Evolutionary conservation across 2,329 filamentous ascomycete species (phyloP).

Genomic region (Ophiostoma fasciatum): DNA sequence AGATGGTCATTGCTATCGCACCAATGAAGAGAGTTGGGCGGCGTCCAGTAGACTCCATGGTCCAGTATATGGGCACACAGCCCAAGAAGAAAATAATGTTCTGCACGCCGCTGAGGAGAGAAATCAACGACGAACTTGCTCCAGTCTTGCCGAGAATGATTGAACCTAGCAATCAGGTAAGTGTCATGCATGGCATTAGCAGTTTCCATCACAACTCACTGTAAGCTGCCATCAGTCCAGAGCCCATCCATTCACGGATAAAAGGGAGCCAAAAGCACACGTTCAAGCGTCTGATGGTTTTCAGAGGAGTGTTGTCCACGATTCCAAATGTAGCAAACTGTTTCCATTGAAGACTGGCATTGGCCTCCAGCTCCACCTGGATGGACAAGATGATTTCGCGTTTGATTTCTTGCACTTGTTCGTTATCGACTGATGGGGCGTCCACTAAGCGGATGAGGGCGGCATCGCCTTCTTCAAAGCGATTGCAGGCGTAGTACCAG

Average conservation of each 20-base stretch:
- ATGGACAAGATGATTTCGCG: slow-evolving; percentile 1
- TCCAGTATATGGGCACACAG: background rate
- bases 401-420: background rate
- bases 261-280: slow-evolving; percentile 1
- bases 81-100: background rate
- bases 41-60: background rate
- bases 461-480: slow-evolving; percentile 1
- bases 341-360: background rate
- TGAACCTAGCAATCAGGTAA: too few relatives aligned
- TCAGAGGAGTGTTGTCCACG: background rate
- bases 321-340: background rate
- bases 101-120: background rate
- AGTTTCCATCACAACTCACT: too few relatives aligned
- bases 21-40: background rate
- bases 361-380: slow-evolving; percentile 1
- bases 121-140: background rate
- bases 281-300: background rate
- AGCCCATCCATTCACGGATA: slow-evolving; percentile 2
- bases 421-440: background rate
- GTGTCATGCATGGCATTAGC: too few relatives aligned
- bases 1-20: background rate
- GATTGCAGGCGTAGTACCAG: slow-evolving; percentile 4
- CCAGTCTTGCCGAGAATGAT: too few relatives aligned
- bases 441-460: background rate
- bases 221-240: background rate